phyloP scores from a whole-genome alignment of 129 eudicot genomes.

The Mikania micrantha region DNA sequence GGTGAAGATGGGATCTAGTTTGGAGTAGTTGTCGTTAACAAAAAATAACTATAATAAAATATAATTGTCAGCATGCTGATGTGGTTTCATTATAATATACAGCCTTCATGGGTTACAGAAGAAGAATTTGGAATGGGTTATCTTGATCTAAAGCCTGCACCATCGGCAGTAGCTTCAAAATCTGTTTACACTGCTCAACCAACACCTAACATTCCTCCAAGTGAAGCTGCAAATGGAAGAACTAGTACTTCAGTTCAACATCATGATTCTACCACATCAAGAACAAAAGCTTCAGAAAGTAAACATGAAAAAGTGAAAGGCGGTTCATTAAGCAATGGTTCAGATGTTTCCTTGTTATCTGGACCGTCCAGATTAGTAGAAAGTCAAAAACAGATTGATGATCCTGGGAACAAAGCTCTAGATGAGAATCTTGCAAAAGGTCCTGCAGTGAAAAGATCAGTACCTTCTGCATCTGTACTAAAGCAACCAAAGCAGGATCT shows the following conservation, averaged over 20 bases:
- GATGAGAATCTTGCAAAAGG: conserved; percentile 57
- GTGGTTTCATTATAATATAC: conserved; percentile 11
- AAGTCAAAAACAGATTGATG: conserved; percentile 54
- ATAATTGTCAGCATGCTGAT: conserved; percentile 12
- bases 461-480: conserved; percentile 47
- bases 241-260: conserved; percentile 28
- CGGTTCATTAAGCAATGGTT: conserved; percentile 39
- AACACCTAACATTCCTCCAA: conserved; percentile 28
- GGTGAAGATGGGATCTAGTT: too few relatives aligned
- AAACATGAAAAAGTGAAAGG: conserved; percentile 59
- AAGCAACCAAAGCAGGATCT: conserved; percentile 63
- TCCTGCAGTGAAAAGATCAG: conserved; percentile 47
- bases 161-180: conserved; percentile 44
- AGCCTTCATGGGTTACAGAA: conserved; percentile 99
- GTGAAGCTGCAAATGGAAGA: conserved; percentile 53
- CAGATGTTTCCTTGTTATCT: conserved; percentile 33
- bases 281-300: conserved; percentile 51
- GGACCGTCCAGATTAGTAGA: conserved; percentile 48
- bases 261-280: conserved; percentile 39
- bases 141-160: conserved; percentile 72
- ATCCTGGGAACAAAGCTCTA: conserved; percentile 32
- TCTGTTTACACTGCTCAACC: conserved; percentile 32
- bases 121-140: conserved; percentile 99
- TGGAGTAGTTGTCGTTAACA: too few relatives aligned
- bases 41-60: too few relatives aligned